Evolutionary conservation across 108 stramenopile genomes (phyloP).

Genomic region (Skeletonema menzelii): DNA sequence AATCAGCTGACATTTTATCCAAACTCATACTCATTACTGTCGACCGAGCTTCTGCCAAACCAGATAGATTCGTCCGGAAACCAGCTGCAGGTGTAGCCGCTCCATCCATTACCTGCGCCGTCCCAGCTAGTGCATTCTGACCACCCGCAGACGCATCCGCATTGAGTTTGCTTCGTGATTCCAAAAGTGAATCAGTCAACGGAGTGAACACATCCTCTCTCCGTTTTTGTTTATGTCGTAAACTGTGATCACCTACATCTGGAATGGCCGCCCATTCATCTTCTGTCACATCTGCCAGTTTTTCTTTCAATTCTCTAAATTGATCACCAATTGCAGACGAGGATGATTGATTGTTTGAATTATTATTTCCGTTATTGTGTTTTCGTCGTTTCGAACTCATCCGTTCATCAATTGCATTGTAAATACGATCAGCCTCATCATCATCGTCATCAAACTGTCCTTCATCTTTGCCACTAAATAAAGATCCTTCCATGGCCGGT

Average conservation of each 20-base stretch:
- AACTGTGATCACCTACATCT: slow-evolving; percentile 91
- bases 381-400: slow-evolving; percentile 81
- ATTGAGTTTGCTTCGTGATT: slow-evolving; percentile 46
- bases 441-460: slow-evolving; percentile 92
- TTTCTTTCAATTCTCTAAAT: slow-evolving; percentile 94
- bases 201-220: slow-evolving; percentile 91
- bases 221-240: slow-evolving; percentile 88
- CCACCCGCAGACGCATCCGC: slow-evolving; percentile 59
- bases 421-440: slow-evolving; percentile 95
- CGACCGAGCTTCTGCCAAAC: slow-evolving; percentile 87
- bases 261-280: slow-evolving; percentile 97
- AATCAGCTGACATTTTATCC: slow-evolving; percentile 88
- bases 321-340: slow-evolving; percentile 85
- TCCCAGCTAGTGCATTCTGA: slow-evolving; percentile 35
- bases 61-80: slow-evolving; percentile 63
- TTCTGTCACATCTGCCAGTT: slow-evolving; percentile 84
- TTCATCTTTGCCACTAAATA: slow-evolving; percentile 42
- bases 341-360: slow-evolving; percentile 14
- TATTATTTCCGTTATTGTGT: slow-evolving; percentile 13
- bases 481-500: slow-evolving; percentile 28
- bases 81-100: slow-evolving; percentile 29
- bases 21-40: slow-evolving; percentile 90
- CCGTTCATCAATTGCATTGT: slow-evolving; percentile 94
- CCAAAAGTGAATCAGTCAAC: slow-evolving; percentile 85
- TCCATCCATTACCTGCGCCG: slow-evolving; percentile 19